These are phyloP conservation scores for Stagonosporopsis chrysanthemi DNA, from an alignment of 2,329 filamentous ascomycete genomes.

Conservation along the genomic window DNA sequence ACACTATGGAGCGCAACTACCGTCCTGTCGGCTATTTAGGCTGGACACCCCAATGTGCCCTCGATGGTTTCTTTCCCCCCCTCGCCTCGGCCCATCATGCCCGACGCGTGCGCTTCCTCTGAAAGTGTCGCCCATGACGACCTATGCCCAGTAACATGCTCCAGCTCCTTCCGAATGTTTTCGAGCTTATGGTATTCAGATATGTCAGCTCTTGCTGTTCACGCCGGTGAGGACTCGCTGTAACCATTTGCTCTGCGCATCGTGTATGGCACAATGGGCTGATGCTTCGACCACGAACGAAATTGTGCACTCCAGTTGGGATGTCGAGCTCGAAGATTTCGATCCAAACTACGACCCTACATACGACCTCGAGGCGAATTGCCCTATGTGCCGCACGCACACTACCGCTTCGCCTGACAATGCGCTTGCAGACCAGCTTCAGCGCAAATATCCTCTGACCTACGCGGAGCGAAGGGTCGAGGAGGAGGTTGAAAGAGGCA, in stretches of 20 bases:
- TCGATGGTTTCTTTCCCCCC: not conserved
- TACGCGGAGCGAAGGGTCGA: slow-evolving; percentile 49
- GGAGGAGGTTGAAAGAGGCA: slow-evolving; percentile 39
- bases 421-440: slow-evolving; percentile 36
- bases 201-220: slow-evolving; percentile 55
- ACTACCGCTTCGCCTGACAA: slow-evolving; percentile 47
- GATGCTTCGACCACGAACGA: slow-evolving; percentile 48
- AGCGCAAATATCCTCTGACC: slow-evolving; percentile 45
- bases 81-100: slow-evolving; percentile 16
- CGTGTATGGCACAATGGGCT: slow-evolving; percentile 58
- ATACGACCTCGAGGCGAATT: slow-evolving; percentile 50
- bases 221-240: slow-evolving; percentile 54
- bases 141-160: slow-evolving; percentile 47
- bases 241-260: slow-evolving; percentile 54
- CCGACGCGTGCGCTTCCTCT: slow-evolving; percentile 12
- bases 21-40: not conserved
- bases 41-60: not conserved
- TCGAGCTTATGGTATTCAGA: slow-evolving; percentile 24
- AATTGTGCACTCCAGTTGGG: slow-evolving; percentile 49
- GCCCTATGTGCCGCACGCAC: slow-evolving; percentile 56
- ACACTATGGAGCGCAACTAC: not conserved
- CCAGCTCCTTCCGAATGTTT: no score
- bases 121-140: slow-evolving; percentile 51
- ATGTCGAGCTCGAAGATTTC: slow-evolving; percentile 52
- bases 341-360: slow-evolving; percentile 42